A percentile compares a stretch with the other conserved stretches of the same genome.
Conservation (phyloP, 805 yeast genomes). For the Ogataea glucozyma region DNA sequence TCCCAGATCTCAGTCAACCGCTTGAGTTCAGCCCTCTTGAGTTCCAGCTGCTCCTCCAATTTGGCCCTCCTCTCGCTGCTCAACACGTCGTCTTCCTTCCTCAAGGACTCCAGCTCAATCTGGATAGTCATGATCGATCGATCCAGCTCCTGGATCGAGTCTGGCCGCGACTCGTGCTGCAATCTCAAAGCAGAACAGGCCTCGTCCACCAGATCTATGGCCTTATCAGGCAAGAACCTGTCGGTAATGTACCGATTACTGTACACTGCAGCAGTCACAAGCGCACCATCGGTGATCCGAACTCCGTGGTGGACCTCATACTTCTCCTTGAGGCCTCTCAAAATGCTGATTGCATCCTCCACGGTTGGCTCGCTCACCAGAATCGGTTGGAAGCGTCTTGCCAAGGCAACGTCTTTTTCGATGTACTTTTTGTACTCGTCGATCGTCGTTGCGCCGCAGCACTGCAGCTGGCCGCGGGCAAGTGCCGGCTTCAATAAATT, state of each 20-base stretch:
- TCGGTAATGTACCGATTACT: conserved; percentile 90
- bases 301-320: conserved; percentile 99
- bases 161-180: conserved; percentile 97
- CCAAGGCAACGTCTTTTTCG: conserved; percentile 94
- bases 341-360: conserved; percentile 84
- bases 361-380: conserved; percentile 85
- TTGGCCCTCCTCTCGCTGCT: conserved; percentile 77
- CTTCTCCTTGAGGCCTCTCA: conserved; percentile 90
- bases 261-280: conserved; percentile 90
- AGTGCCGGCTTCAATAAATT: conserved; percentile 90
- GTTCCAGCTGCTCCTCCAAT: conserved; percentile 64
- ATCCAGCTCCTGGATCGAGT: conserved; percentile 85
- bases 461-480: conserved; percentile 88
- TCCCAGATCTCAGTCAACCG: conserved; percentile 87
- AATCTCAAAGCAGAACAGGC: conserved; percentile 93
- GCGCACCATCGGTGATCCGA: conserved; percentile 85
- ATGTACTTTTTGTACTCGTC: conserved; percentile 92
- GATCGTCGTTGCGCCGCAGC: conserved; percentile 95
- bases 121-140: conserved; percentile 90
- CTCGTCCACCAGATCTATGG: conserved; percentile 94
- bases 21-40: conserved; percentile 62
- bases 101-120: conserved; percentile 89
- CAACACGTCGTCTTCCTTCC: conserved; percentile 87
- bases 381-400: conserved; percentile 92
- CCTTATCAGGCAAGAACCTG: conserved; percentile 91